phyloP scores from a whole-genome alignment of 306 rosid species.

The Lagenaria siceraria region DNA sequence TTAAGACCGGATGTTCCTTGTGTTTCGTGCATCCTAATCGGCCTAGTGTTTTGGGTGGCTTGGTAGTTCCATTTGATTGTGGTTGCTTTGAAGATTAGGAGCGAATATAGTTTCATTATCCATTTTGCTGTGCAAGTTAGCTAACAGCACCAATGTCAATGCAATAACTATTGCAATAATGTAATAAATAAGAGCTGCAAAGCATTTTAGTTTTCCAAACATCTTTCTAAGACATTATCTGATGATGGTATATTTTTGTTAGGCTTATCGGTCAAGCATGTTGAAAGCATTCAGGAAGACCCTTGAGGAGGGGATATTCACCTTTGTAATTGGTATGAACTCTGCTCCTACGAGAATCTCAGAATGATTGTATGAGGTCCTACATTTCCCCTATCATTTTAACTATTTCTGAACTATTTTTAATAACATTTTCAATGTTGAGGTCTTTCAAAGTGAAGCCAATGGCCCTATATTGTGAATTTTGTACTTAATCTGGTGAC shows the following conservation, averaged over 20 bases:
- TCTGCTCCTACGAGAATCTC: neutral
- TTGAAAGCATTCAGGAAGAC: slow-evolving; percentile 93
- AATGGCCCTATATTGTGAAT: slow-evolving; percentile 21
- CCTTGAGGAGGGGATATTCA: slow-evolving; percentile 78
- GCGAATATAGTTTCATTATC: neutral
- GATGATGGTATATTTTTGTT: slow-evolving; percentile 8
- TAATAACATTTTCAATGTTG: slow-evolving; percentile 7
- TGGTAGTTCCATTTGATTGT: neutral
- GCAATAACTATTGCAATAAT: too few species aligned
- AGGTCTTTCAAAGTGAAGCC: slow-evolving; percentile 21
- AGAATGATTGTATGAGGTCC: slow-evolving; percentile 5
- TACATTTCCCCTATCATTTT: neutral
- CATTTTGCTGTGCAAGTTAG: neutral
- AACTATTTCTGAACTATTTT: neutral
- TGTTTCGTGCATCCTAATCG: neutral
- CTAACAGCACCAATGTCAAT: neutral
- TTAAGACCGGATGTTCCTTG: neutral
- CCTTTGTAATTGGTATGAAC: slow-evolving; percentile 88
- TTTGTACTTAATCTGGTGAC: slow-evolving; percentile 21
- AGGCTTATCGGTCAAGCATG: slow-evolving; percentile 97
- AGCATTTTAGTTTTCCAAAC: neutral
- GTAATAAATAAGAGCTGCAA: neutral
- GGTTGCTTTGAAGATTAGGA: neutral
- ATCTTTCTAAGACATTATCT: neutral
- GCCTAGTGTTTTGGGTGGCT: neutral